A percentile compares a stretch with the other conserved stretches of the same genome.
Conservation (phyloP, 2,329 filamentous ascomycete genomes). For the Sclerotinia trifoliorum region DNA sequence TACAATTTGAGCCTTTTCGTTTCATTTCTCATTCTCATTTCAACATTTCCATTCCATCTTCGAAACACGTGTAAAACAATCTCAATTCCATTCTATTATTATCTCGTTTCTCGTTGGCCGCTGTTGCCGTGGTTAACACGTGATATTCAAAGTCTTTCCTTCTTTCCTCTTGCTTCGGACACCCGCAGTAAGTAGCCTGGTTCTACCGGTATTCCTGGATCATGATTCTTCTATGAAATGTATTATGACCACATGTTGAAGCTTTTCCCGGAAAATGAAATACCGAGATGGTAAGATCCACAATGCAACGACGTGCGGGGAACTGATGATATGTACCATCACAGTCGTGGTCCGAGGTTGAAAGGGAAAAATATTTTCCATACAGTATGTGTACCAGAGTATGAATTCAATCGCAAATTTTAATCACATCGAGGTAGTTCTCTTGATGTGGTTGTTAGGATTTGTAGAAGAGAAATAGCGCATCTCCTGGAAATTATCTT, state of each 20-base stretch:
- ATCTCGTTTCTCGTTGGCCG: too few species aligned
- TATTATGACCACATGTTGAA: not conserved
- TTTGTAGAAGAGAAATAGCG: not conserved
- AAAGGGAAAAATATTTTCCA: not conserved
- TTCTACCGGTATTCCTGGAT: not conserved
- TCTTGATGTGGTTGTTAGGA: not conserved
- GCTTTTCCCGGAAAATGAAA: not conserved
- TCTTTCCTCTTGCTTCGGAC: not conserved
- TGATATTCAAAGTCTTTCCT: not conserved
- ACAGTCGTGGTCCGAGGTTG: not conserved
- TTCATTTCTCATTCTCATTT: not conserved
- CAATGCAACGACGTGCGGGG: not conserved
- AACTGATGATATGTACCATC: not conserved
- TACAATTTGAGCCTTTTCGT: not conserved
- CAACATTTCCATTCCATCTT: not conserved
- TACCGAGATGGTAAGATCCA: constrained; percentile 12
- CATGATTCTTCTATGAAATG: not conserved
- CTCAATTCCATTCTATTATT: too few species aligned
- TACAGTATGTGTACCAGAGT: not conserved
- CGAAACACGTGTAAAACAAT: too few species aligned
- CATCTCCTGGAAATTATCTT: not conserved
- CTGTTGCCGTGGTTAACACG: too few species aligned
- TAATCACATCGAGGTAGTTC: constrained; percentile 7
- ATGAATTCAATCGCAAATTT: too few species aligned
- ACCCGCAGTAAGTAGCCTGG: not conserved